Evolutionary conservation across 2,329 filamentous ascomycete species (phyloP).

Genomic region (Penicillium sp.): DNA sequence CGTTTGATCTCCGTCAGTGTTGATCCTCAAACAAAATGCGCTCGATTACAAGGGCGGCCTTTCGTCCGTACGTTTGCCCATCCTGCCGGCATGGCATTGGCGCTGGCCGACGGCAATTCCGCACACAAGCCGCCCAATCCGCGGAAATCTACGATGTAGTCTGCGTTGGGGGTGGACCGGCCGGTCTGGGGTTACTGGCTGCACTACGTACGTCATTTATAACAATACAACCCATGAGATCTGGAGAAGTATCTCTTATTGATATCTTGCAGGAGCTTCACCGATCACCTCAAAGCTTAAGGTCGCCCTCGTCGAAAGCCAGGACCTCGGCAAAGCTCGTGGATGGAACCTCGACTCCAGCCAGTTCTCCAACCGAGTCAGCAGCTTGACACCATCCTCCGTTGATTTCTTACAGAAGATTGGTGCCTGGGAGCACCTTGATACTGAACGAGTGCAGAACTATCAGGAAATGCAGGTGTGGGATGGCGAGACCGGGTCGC

Average conservation of each 20-base stretch:
- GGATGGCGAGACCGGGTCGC: slow-evolving; percentile 86
- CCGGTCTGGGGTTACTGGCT: slow-evolving; percentile 78
- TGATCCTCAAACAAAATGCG: slow-evolving; percentile 34
- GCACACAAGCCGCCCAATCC: slow-evolving; percentile 33
- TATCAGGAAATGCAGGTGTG: slow-evolving; percentile 98
- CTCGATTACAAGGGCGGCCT: slow-evolving; percentile 27
- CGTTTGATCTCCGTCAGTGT: background rate
- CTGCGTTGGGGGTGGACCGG: slow-evolving; percentile 85
- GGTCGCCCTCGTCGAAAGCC: slow-evolving; percentile 85
- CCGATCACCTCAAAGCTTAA: slow-evolving; percentile 73
- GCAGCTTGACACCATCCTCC: slow-evolving; percentile 86
- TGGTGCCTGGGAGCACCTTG: slow-evolving; percentile 80
- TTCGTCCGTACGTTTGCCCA: slow-evolving; percentile 43
- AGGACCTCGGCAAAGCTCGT: slow-evolving; percentile 72
- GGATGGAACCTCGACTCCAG: slow-evolving; percentile 66
- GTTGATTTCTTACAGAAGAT: slow-evolving; percentile 79
- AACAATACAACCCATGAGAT: background rate
- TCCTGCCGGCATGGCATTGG: slow-evolving; percentile 36
- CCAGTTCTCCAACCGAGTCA: slow-evolving; percentile 89
- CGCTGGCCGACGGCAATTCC: slow-evolving; percentile 31
- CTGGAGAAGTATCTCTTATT: slow-evolving; percentile 4
- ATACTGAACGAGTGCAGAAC: slow-evolving; percentile 71
- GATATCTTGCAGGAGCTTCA: slow-evolving; percentile 62
- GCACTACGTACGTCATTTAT: slow-evolving; percentile 63
- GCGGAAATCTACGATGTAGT: slow-evolving; percentile 90